These are phyloP conservation scores for Botrytis fabae DNA, from an alignment of 2,329 filamentous ascomycete genomes.

Conservation along the genomic window DNA sequence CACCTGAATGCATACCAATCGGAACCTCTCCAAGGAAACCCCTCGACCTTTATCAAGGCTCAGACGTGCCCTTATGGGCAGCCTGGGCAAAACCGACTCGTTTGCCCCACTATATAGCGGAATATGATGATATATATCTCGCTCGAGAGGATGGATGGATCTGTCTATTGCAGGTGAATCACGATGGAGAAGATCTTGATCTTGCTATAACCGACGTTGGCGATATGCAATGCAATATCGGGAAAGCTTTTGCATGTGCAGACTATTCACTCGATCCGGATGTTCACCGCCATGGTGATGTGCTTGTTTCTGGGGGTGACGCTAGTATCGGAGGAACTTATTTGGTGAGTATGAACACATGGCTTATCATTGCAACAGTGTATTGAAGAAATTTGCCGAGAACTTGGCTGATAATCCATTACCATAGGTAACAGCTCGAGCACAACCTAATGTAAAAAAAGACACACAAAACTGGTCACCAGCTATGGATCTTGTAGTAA, in stretches of 20 bases:
- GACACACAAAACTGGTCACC: slow-evolving; percentile 64
- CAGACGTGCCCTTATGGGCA: slow-evolving; percentile 66
- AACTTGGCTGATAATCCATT: slow-evolving; percentile 17
- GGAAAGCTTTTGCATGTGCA: slow-evolving; percentile 74
- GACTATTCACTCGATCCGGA: slow-evolving; percentile 56
- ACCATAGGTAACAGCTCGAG: slow-evolving; percentile 55
- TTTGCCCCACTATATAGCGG: slow-evolving; percentile 57
- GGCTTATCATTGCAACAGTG: not conserved
- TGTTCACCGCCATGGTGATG: slow-evolving; percentile 42
- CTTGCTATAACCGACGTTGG: slow-evolving; percentile 58
- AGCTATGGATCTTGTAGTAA: slow-evolving; percentile 46
- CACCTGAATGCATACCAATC: slow-evolving; percentile 41
- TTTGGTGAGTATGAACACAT: slow-evolving; percentile 34
- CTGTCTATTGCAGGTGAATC: slow-evolving; percentile 68
- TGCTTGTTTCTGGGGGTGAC: slow-evolving; percentile 51
- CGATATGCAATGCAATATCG: slow-evolving; percentile 70
- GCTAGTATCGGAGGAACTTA: slow-evolving; percentile 77
- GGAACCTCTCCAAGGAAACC: not conserved
- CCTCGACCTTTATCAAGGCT: slow-evolving; percentile 44
- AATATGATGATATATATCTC: slow-evolving; percentile 79
- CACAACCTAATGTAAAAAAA: slow-evolving; percentile 55
- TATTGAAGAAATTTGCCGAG: too few relatives aligned
- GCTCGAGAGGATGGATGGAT: slow-evolving; percentile 85
- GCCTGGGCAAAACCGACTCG: slow-evolving; percentile 81
- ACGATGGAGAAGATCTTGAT: slow-evolving; percentile 52